Evolutionary conservation across 148 eudicot species (phyloP).

Genomic region (Oxyria digyna): DNA sequence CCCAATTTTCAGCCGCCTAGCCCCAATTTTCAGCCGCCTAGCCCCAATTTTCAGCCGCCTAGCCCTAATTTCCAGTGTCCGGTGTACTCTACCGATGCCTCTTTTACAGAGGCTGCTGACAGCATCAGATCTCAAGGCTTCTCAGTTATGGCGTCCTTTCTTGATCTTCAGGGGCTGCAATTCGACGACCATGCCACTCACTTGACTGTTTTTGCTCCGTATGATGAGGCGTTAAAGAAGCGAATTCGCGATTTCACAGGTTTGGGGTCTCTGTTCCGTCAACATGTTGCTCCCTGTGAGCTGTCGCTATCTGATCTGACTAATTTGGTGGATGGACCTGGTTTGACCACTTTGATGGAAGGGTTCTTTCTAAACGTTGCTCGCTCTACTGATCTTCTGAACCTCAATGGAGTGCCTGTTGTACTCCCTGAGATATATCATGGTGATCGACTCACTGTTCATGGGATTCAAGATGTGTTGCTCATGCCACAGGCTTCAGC

Average conservation of each 20-base stretch:
- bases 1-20: not conserved
- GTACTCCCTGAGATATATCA: slow-evolving; percentile 34
- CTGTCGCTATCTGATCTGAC: slow-evolving; percentile 21
- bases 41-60: not conserved
- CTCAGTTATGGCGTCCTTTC: slow-evolving; percentile 47
- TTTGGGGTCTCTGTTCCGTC: slow-evolving; percentile 30
- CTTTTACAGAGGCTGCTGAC: slow-evolving; percentile 23
- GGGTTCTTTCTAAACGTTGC: slow-evolving; percentile 29
- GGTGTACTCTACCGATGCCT: not conserved
- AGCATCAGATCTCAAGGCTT: slow-evolving; percentile 36
- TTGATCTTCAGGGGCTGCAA: slow-evolving; percentile 47
- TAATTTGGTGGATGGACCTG: slow-evolving; percentile 17
- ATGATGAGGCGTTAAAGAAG: slow-evolving; percentile 26
- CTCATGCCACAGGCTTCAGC: slow-evolving; percentile 7
- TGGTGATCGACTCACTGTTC: slow-evolving; percentile 30
- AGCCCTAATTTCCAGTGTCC: slow-evolving; percentile 18
- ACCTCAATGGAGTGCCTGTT: slow-evolving; percentile 35
- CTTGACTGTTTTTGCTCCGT: slow-evolving; percentile 53
- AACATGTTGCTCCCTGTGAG: slow-evolving; percentile 47
- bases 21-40: not conserved
- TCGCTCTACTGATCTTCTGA: slow-evolving; percentile 18
- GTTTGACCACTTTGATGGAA: slow-evolving; percentile 27
- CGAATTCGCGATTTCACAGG: slow-evolving; percentile 21
- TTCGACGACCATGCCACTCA: not conserved
- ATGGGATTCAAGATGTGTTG: slow-evolving; percentile 36